phyloP scores from a whole-genome alignment of 257 asterid genomes.

The Orobanche coerulescens region DNA sequence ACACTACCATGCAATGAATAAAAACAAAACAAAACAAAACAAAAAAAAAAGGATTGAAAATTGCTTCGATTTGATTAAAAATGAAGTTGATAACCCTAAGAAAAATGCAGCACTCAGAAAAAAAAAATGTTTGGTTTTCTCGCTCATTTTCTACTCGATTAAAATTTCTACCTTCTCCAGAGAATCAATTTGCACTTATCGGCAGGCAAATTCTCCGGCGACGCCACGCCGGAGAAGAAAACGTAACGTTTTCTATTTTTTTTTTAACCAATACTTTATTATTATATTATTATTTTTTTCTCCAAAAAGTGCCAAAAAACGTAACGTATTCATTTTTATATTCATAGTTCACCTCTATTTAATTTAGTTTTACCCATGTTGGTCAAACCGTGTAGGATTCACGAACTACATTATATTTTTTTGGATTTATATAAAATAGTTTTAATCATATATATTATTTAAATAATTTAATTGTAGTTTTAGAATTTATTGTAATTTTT shows the following conservation, averaged over 20 bases:
- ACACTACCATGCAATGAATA: constrained; percentile 21
- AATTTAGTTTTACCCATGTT: too few relatives aligned
- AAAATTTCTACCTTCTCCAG: constrained; percentile 20
- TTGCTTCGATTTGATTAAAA: constrained; percentile 11
- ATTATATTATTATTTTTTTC: neutral
- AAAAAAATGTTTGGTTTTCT: neutral
- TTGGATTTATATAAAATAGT: too few relatives aligned
- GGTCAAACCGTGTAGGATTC: too few relatives aligned
- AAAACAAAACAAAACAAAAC: constrained; percentile 11
- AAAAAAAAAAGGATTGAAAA: too few relatives aligned
- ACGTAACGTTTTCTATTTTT: constrained; percentile 18
- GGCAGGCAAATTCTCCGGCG: constrained; percentile 22
- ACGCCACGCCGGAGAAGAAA: constrained; percentile 29
- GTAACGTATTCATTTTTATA: too few relatives aligned
- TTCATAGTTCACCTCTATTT: too few relatives aligned
- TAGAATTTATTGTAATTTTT: too few relatives aligned
- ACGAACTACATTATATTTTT: too few relatives aligned
- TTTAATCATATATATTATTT: too few relatives aligned
- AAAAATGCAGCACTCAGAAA: constrained; percentile 2
- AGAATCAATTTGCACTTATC: constrained; percentile 9
- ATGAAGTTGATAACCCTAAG: constrained; percentile 26
- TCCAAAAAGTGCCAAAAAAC: constrained; percentile 20
- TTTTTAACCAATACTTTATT: constrained; percentile 4
- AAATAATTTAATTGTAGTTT: too few relatives aligned
- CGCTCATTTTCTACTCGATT: neutral